Evolutionary conservation across 768 basidiomycete species (phyloP), one percentile per base, ranked within the genome.

Genomic region (Podaxis carcinomalis): DNA sequence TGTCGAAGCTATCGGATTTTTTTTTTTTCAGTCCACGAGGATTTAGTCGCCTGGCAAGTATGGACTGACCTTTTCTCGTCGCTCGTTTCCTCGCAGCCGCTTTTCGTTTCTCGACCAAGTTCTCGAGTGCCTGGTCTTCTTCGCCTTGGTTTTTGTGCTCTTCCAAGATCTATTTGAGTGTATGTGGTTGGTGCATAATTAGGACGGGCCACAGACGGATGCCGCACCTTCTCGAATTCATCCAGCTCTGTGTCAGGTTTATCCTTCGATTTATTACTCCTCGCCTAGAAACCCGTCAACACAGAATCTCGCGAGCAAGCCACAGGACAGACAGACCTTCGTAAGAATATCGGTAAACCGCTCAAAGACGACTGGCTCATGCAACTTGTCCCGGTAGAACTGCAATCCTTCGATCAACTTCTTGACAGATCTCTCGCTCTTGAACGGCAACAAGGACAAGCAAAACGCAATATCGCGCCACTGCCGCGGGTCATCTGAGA

Each of bases 381-480:
- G 92, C 42, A 99, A 76, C 74, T 99, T 99, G 78, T 98, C 97
- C 56, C 94, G 89, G 68, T 99, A 99, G 75, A 88, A 90, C 50
- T 89, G 92, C 25, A 99, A 72, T 1, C 86, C 95, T 65, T 98
- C 96, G 66, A 94, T 91, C 62, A 98, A 84, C 72, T 95, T 97
- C 83, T 97, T 98, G 67, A 98, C 86, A 0, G 95, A 96, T 35
- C 91, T 84, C 66, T 99, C 97, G 1, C 94, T 95, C 71, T 98
- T 98, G 90, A 92, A 99, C 0, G 95, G 96, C 14, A 98, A 81
- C 1, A 98, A 75, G 0, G 96, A 95, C 2, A 99, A 77, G 70
- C 96, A 99, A 75, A 88, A 98, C 1, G 95, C 93, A 61, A 99
- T 94, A 68, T 99, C 96, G 23, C 94, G 85, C 97, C 97, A 99